Evolutionary conservation across 495 filamentous ascomycete species (phyloP), one percentile per base, ranked within the genome.

Genomic region (Evernia prunastri): DNA sequence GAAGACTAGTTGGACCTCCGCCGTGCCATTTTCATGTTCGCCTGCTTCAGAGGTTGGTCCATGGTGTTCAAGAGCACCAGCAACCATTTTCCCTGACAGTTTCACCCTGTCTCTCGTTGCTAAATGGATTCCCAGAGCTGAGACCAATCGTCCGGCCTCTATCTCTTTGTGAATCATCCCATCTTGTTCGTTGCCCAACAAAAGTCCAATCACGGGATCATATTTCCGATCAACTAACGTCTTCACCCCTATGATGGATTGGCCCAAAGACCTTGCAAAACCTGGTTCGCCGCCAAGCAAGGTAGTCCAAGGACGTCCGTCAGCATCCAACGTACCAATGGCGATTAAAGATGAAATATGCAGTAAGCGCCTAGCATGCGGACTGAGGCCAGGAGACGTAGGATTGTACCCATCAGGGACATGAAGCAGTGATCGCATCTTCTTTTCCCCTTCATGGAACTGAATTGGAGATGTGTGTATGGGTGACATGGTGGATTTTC

Each of bases 221-320:
- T 81, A 76, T 40, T 62, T 70, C 20, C 73, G 72, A 69, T 86
- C 86, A 10, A 89, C 84, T 3, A 80, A 69, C 8, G 81, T 82
- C 56, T 78, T 76, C 20, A 90, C 73, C 4, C 84, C 87, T 25
- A 92, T 74, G 4, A 87, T 77, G 9, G 75, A 79, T 49, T 77
- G 72, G 20, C 81, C 82, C 0, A 89, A 73, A 1, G 86, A 80
- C 33, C 74, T 72, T 0, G 83, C 81, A 68, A 92, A 89, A 13
- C 87, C 87, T 8, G 76, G 66, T 70, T 89, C 82, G 40, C 89
- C 89, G 57, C 87, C 89, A 83, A 86, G 88, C 9, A 92, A 54
- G 0, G 86, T 86, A 40, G 86, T 87, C 89, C 89, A 92, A 23
- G 88, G 89, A 36, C 82, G 75, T 9, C 81, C 82, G 42, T 85